Conservation (phyloP, 768 basidiomycete genomes). For the Hirschioporus abietinus region DNA sequence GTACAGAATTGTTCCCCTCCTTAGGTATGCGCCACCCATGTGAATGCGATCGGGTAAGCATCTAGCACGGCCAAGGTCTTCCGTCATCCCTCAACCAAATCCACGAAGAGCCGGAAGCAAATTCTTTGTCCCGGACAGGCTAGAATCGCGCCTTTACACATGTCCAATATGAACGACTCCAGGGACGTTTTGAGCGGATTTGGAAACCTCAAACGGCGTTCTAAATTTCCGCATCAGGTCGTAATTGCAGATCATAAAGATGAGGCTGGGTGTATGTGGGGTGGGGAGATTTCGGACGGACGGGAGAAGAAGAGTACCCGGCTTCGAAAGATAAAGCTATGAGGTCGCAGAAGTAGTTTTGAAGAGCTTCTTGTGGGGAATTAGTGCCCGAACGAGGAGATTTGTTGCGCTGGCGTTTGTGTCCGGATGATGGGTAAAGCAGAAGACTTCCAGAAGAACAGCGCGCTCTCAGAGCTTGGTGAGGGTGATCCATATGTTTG, state of each 20-base stretch:
- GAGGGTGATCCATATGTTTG: not conserved
- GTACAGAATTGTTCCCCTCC: too few relatives aligned
- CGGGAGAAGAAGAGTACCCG: not conserved
- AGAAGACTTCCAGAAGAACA: not conserved
- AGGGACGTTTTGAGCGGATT: not conserved
- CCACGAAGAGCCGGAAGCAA: not conserved
- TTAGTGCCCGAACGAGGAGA: not conserved
- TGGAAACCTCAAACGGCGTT: not conserved
- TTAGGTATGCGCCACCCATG: too few relatives aligned
- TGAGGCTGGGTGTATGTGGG: not conserved
- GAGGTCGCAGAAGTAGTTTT: not conserved
- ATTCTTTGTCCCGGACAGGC: not conserved
- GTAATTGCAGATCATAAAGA: not conserved
- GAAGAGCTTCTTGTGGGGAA: not conserved
- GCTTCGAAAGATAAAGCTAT: not conserved
- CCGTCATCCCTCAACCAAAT: not conserved
- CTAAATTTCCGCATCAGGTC: not conserved
- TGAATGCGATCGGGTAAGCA: not conserved
- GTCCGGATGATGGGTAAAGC: not conserved
- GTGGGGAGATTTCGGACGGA: not conserved
- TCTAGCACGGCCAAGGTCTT: not conserved
- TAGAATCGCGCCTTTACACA: not conserved
- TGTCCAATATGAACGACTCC: not conserved
- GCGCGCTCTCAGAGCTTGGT: not conserved
- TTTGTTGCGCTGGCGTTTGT: not conserved